Conservation (phyloP, 768 basidiomycete species). For the Strobilomyces confusus region DNA sequence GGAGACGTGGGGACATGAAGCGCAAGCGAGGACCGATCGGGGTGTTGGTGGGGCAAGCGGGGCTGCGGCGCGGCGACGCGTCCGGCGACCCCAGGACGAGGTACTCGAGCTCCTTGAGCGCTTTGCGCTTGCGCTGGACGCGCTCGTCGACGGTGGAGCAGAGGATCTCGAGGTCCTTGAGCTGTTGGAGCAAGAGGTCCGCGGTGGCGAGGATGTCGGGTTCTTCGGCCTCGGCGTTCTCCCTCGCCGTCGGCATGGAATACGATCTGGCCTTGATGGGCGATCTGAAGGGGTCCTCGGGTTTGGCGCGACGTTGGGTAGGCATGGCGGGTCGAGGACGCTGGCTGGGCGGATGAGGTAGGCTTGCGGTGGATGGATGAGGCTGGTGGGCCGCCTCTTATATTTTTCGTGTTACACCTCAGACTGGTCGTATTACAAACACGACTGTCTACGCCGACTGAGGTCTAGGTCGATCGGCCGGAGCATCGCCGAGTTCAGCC, state of each 20-base stretch:
- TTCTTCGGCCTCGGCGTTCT: constrained; percentile 2
- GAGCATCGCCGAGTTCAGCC: neutral
- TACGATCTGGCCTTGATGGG: constrained; percentile 9
- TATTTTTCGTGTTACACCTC: constrained; percentile 1
- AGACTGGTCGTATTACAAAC: constrained; percentile 14
- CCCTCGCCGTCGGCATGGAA: neutral
- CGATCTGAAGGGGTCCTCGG: constrained; percentile 19
- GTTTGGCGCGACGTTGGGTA: neutral
- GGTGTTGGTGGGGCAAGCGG: constrained; percentile 22
- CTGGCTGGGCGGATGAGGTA: neutral
- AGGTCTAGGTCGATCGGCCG: neutral
- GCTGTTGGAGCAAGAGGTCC: constrained; percentile 25
- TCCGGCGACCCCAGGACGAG: constrained; percentile 14
- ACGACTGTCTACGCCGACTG: neutral
- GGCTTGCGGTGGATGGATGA: neutral
- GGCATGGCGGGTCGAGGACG: constrained; percentile 7
- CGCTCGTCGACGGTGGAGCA: constrained; percentile 22
- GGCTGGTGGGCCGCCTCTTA: constrained; percentile 8
- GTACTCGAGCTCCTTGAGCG: constrained; percentile 22
- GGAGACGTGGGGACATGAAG: constrained; percentile 26
- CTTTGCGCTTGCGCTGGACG: constrained; percentile 20
- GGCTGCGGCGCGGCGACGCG: constrained; percentile 14
- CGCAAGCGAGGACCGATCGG: constrained; percentile 15
- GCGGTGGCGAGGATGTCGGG: constrained; percentile 28
- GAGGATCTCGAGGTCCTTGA: constrained; percentile 23